A percentile compares a stretch with the other conserved stretches of the same genome.
Evolutionary conservation across 148 eudicot species (phyloP).

Genomic region (Persicaria maculosa): DNA sequence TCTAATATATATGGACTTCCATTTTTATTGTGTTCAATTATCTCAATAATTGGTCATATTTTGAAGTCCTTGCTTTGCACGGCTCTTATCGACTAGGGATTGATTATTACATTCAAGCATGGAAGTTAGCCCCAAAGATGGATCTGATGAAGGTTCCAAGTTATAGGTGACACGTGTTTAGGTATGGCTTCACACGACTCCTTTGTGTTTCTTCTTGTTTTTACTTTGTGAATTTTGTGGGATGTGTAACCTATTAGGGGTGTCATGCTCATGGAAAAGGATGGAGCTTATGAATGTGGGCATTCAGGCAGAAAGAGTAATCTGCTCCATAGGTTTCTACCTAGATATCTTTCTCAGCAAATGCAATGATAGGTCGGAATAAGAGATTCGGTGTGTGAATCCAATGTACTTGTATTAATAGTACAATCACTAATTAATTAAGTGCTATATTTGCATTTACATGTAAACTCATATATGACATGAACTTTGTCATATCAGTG

Average conservation of each 20-base stretch:
- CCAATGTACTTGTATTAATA: constrained; percentile 8
- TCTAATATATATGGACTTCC: not conserved
- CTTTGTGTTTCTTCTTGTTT: constrained; percentile 2
- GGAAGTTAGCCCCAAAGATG: not conserved
- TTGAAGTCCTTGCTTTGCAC: not conserved
- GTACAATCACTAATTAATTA: constrained; percentile 4
- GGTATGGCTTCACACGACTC: constrained; percentile 4
- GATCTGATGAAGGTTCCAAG: not conserved
- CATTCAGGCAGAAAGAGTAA: not conserved
- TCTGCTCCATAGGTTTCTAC: constrained; percentile 8
- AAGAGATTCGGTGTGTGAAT: not conserved
- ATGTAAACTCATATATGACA: constrained; percentile 14
- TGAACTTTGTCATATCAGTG: not conserved
- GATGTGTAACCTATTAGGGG: not conserved
- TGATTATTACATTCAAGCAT: not conserved
- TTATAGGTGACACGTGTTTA: not conserved
- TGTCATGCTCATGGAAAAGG: constrained; percentile 10
- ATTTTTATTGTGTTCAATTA: not conserved
- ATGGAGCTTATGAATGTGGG: not conserved
- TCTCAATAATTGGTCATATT: not conserved
- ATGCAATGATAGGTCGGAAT: constrained; percentile 9
- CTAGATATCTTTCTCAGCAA: not conserved
- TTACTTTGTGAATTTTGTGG: not conserved
- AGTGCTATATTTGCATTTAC: not conserved
- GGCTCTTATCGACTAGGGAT: not conserved